Base-by-base conservation (phyloP, 176 grass and related monocot genomes). In the Pharus latifolius region DNA sequence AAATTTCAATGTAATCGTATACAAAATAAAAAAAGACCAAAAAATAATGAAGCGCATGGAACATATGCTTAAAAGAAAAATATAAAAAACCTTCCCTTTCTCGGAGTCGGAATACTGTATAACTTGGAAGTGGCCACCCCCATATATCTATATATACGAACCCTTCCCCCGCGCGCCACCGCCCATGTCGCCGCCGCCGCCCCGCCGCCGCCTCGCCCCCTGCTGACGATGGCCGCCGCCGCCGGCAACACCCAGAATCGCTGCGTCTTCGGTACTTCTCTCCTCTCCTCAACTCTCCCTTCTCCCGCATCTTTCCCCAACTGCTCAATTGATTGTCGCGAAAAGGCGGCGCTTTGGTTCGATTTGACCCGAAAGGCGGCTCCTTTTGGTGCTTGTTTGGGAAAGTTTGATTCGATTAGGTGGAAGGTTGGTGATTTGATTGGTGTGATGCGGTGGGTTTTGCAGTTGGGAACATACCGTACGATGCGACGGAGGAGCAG, bases 391-490 rank as follows among this genome's bases (percentile, higher is more conserved):
- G 9, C 7, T 22, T 55, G 10, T 2, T 62, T 25, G 9, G 25
- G 16, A 67, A 65, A 76, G n/a, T 76, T 54, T 44, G 22, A 62
- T 30, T 41, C 18, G 44, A 12, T 25, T 63, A 42, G 7, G 24
- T 41, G 34, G 56, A n/a, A 13, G 38, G 24, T 19, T 11, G 10
- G 8, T 5, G 35, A 19, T 33, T 43, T 19, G 29, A 43, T 72
- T 89, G 63, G 76, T 16, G 10, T 14, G 3, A n/a, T n/a, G n/a
- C n/a, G 49, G n/a, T 50, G 3, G 17, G 6, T 52, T 65, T 83
- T 55, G 61, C 95, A 99, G 95, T 99, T 33, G 95, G 95, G 44
- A 99, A 99, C 63, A 99, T 99, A 60, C 90, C 95, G 0, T 93
- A 93, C 6, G 90, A 94, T 73, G 95, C 90, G 7, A 94, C 95